A percentile compares a stretch with the other conserved stretches of the same genome.
Evolutionary conservation across 225 moss, liverwort and hornwort species (phyloP).

Genomic region (Asterella californica): DNA sequence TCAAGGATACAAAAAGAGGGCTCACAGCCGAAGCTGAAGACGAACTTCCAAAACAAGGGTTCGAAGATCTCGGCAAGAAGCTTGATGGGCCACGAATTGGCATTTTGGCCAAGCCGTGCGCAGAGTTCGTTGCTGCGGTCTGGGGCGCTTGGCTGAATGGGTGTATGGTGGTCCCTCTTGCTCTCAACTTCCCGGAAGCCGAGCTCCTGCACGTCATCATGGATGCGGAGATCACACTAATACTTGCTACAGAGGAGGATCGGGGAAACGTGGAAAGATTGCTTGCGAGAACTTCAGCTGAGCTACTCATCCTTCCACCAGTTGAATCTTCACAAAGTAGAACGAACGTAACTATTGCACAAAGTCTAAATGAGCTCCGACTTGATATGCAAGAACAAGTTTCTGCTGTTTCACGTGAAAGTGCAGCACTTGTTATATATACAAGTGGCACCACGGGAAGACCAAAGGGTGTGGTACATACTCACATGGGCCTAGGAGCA

Average conservation of each 20-base stretch:
- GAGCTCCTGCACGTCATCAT: conserved; percentile 80
- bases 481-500: conserved; percentile 65
- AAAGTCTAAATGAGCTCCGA: conserved; percentile 41
- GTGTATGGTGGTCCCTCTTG: conserved; percentile 77
- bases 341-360: conserved; percentile 18
- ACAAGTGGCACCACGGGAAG: conserved; percentile 95
- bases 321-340: conserved; percentile 23
- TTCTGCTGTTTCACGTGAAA: conserved; percentile 44
- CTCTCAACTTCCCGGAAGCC: conserved; percentile 71
- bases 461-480: conserved; percentile 90
- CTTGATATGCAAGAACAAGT: conserved; percentile 47
- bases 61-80: conserved; percentile 5
- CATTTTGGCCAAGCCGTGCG: conserved; percentile 72
- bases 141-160: conserved; percentile 91
- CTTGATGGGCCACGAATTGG: conserved; percentile 61
- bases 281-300: conserved; percentile 44
- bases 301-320: conserved; percentile 52
- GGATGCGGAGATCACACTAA: conserved; percentile 74
- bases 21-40: not conserved
- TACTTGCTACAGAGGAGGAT: conserved; percentile 69
- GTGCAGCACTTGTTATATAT: conserved; percentile 79
- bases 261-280: conserved; percentile 51
- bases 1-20: not conserved
- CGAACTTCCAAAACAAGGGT: not conserved
- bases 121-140: conserved; percentile 77